A percentile compares a stretch with the other conserved stretches of the same genome.
Conservation (phyloP, 257 asterid genomes). For the Cruciata laevipes region DNA sequence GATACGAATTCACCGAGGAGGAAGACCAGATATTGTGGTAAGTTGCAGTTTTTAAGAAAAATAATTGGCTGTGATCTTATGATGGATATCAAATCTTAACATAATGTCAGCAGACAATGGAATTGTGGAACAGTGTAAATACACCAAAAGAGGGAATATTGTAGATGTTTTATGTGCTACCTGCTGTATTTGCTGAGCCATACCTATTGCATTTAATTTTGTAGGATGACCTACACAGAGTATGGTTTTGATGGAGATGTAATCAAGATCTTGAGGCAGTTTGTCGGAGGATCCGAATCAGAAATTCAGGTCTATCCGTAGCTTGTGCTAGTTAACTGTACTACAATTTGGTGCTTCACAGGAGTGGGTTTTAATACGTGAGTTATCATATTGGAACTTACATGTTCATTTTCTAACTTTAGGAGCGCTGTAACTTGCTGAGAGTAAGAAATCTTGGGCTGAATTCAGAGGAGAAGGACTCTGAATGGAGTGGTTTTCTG, state of each 20-base stretch:
- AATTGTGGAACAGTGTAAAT: not conserved
- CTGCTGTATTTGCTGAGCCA: not conserved
- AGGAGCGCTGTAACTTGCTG: slow-evolving; percentile 82
- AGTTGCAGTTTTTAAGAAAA: not conserved
- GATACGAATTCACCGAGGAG: slow-evolving; percentile 68
- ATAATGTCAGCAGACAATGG: not conserved
- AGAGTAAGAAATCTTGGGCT: slow-evolving; percentile 40
- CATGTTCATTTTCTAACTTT: slow-evolving; percentile 27
- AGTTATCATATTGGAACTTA: slow-evolving; percentile 25
- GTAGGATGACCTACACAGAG: slow-evolving; percentile 70
- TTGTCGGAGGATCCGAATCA: slow-evolving; percentile 71
- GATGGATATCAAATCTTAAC: not conserved
- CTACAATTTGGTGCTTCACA: not conserved
- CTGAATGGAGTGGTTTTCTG: slow-evolving; percentile 34
- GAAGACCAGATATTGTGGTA: slow-evolving; percentile 82
- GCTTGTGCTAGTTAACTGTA: slow-evolving; percentile 2
- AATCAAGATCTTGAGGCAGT: slow-evolving; percentile 52
- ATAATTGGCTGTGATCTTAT: too few species aligned
- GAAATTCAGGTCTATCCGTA: slow-evolving; percentile 69
- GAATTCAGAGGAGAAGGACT: slow-evolving; percentile 31
- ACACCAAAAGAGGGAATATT: not conserved
- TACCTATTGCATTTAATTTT: slow-evolving; percentile 15
- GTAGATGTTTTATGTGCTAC: not conserved
- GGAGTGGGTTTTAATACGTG: slow-evolving; percentile 9
- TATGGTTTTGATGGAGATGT: slow-evolving; percentile 50